These are phyloP conservation scores for Microdochium nivale DNA, from an alignment of 2,329 filamentous ascomycete species.

Conservation along the genomic window DNA sequence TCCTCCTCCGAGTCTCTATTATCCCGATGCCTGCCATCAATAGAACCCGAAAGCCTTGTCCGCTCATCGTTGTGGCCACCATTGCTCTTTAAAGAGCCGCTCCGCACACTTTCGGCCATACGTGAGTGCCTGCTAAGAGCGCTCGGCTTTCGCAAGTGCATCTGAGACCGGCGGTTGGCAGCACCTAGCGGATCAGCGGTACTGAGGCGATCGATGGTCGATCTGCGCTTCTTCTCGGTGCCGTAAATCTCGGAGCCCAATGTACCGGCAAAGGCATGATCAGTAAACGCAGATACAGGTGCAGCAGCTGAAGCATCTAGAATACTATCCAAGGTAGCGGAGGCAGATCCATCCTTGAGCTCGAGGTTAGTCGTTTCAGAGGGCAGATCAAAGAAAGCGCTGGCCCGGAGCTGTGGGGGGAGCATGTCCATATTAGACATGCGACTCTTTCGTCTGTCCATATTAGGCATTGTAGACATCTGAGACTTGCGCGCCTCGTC, in stretches of 20 bases:
- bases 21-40: slow-evolving; percentile 14
- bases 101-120: slow-evolving; percentile 13
- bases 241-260: slow-evolving; percentile 71
- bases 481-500: slow-evolving; percentile 22
- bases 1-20: slow-evolving; percentile 10
- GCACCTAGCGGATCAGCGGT: slow-evolving; percentile 14
- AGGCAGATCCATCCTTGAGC: slow-evolving; percentile 71
- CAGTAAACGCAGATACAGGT: slow-evolving; percentile 84
- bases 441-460: slow-evolving; percentile 28
- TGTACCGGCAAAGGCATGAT: slow-evolving; percentile 74
- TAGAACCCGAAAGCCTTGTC: slow-evolving; percentile 12
- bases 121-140: slow-evolving; percentile 17
- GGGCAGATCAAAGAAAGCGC: slow-evolving; percentile 76
- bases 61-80: slow-evolving; percentile 15
- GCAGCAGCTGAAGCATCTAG: slow-evolving; percentile 82
- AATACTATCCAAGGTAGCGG: slow-evolving; percentile 82
- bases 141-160: slow-evolving; percentile 35
- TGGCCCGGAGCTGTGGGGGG: slow-evolving; percentile 83
- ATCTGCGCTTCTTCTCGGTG: slow-evolving; percentile 40
- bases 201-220: slow-evolving; percentile 18
- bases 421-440: slow-evolving; percentile 42
- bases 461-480: slow-evolving; percentile 21
- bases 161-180: slow-evolving; percentile 41
- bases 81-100: slow-evolving; percentile 1
- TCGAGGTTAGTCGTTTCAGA: slow-evolving; percentile 42